Evolutionary conservation across 2,329 filamentous ascomycete genomes (phyloP).

Genomic region (Calonectria multiphialidica): DNA sequence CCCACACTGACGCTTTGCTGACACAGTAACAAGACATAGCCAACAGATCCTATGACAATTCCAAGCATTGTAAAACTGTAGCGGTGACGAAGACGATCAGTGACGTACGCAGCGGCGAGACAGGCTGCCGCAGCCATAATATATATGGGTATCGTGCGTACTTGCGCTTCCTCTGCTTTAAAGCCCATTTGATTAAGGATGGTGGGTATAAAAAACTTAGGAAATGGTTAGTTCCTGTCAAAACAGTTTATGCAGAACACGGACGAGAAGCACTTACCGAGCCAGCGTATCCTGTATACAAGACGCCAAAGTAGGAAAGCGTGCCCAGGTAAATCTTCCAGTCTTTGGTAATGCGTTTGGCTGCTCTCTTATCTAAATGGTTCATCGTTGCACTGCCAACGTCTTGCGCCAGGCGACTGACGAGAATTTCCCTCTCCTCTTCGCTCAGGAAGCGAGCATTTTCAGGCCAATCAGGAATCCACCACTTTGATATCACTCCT

Average conservation of each 20-base stretch:
- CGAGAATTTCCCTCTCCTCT: not conserved
- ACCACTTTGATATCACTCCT: not conserved
- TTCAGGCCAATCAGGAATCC: not conserved
- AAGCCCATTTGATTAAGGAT: slow-evolving; percentile 3
- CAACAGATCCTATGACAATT: not conserved
- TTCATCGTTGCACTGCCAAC: not conserved
- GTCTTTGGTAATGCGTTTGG: not conserved
- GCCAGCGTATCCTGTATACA: not conserved
- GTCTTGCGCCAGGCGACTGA: not conserved
- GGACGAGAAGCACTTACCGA: not conserved
- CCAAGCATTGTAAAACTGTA: not conserved
- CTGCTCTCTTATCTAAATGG: not conserved
- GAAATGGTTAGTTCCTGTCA: not conserved
- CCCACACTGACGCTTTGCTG: not conserved
- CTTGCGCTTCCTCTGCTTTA: not conserved
- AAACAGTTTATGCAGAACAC: not conserved
- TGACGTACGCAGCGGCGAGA: not conserved
- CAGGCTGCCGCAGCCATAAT: not conserved
- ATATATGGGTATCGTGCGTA: not conserved
- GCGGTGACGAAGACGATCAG: not conserved
- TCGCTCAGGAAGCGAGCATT: not conserved
- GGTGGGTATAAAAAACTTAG: not conserved
- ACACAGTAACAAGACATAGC: not conserved
- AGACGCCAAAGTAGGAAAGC: not conserved
- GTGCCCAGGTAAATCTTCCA: slow-evolving; percentile 2